Evolutionary conservation across 257 asterid species (phyloP), one percentile per base, ranked within the genome.

Genomic region (Capsicum rhomboideum): DNA sequence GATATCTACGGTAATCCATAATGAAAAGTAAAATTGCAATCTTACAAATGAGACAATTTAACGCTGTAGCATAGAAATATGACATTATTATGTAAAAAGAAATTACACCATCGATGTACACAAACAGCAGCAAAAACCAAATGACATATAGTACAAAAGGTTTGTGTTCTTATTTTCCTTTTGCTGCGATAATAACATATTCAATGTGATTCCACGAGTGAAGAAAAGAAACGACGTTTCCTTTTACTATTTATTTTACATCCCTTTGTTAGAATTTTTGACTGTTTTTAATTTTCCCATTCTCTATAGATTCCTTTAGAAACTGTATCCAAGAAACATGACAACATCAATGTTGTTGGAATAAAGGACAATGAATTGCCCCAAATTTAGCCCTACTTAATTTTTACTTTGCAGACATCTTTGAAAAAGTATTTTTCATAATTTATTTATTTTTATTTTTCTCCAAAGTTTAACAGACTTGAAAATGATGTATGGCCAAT

Each of bases 401-500:
- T 7, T 49, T 75, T 49, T 49, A 49, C 81, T 75, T 75, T 75
- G 81, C 81, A 49, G n/a, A 31, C 71, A 34, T 21, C 59, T 82
- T 85, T 77, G 50, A 71, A 85, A 50, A 29, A 4, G 42, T 34
- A 37, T 77, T 64, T 34, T 20, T n/a, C 21, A 28, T 2, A 23
- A 13, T 20, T 68, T 75, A 72, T 83, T 34, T 72, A 42, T n/a
- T 72, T 40, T n/a, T n/a, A n/a, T 2, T 46, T 42, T 74, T 49
- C 55, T 26, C 79, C 46, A 23, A 85, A 85, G 64, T 79, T n/a
- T 85, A 82, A 79, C 82, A 46, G 67, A 53, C 29, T 50, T 11
- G 86, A 85, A n/a, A 83, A 83, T 61, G 86, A 87, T 85, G 63
- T 42, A 5, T n/a, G 67, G 53, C 88, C 86, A 87, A 83, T 79